Percentiles rank a stretch among this genome's conserved stretches.
phyloP scores from a whole-genome alignment of 495 filamentous ascomycete species.

The Acidomyces sp. region DNA sequence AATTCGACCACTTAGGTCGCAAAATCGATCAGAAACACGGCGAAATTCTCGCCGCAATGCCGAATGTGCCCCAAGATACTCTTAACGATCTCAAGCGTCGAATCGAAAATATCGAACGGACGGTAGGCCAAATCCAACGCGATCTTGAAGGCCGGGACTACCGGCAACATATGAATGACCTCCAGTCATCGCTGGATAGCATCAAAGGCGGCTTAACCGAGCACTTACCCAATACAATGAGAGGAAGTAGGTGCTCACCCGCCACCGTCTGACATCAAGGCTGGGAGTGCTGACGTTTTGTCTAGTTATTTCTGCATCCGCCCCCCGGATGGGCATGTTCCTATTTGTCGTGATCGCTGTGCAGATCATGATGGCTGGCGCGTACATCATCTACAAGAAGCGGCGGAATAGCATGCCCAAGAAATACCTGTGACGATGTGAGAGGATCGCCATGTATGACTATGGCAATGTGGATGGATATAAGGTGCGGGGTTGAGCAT shows the following conservation, averaged over 20 bases:
- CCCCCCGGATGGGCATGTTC: slow-evolving; percentile 58
- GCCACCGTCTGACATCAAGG: background rate
- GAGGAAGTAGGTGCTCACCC: slow-evolving; percentile 34
- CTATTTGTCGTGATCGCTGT: slow-evolving; percentile 62
- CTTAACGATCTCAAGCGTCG: slow-evolving; percentile 42
- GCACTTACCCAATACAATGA: slow-evolving; percentile 40
- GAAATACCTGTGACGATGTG: slow-evolving; percentile 62
- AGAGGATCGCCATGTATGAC: background rate
- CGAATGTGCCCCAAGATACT: slow-evolving; percentile 20
- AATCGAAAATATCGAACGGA: slow-evolving; percentile 45
- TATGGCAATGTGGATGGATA: background rate
- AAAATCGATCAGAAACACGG: slow-evolving; percentile 46
- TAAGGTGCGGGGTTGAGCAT: no score
- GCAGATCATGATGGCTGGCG: slow-evolving; percentile 54
- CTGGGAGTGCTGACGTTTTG: background rate
- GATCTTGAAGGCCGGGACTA: slow-evolving; percentile 64
- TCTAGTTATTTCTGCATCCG: slow-evolving; percentile 44
- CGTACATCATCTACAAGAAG: slow-evolving; percentile 72
- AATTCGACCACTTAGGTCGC: slow-evolving; percentile 36
- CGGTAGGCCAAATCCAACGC: slow-evolving; percentile 41
- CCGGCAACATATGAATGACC: slow-evolving; percentile 49
- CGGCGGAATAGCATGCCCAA: slow-evolving; percentile 64
- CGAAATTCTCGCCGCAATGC: slow-evolving; percentile 37
- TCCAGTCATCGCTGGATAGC: slow-evolving; percentile 59
- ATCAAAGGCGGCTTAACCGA: slow-evolving; percentile 56